Percentiles rank a stretch among this genome's conserved stretches.
Conservation (phyloP, 2,329 filamentous ascomycete genomes). For the Aspergillus phoenicis region DNA sequence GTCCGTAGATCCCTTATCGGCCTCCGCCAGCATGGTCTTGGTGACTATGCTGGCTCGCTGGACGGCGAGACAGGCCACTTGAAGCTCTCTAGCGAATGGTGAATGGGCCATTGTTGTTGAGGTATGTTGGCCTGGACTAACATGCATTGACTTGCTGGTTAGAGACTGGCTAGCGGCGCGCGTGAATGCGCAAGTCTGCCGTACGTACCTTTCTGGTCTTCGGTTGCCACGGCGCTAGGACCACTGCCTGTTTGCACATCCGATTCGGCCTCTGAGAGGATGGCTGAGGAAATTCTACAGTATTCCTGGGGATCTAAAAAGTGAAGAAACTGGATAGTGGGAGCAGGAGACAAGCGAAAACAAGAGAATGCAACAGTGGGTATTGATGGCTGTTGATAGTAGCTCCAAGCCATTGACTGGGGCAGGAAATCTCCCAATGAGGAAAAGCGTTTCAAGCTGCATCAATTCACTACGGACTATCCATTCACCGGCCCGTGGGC, state of each 20-base stretch:
- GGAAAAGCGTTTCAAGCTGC: not conserved
- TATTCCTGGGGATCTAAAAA: not conserved
- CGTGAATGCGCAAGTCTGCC: not conserved
- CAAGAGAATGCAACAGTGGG: not conserved
- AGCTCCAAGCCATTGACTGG: not conserved
- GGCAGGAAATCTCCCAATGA: not conserved
- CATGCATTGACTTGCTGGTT: no score
- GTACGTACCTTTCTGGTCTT: not conserved
- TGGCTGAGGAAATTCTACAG: not conserved
- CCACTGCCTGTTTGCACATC: not conserved
- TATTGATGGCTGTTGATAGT: not conserved
- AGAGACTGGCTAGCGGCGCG: not conserved
- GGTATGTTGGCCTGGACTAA: not conserved
- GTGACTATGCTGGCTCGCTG: constrained; percentile 14
- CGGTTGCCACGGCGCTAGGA: not conserved
- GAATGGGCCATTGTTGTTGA: not conserved
- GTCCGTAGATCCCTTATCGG: not conserved
- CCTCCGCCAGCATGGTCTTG: constrained; percentile 1
- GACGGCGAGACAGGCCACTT: constrained; percentile 10
- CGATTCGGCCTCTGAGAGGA: not conserved
- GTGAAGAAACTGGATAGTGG: not conserved
- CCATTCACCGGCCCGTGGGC: not conserved
- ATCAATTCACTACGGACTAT: not conserved
- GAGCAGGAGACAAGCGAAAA: not conserved
- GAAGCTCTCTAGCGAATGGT: constrained; percentile 2